These are phyloP conservation scores for Begonia fuchsioides DNA, from an alignment of 306 rosid species.

Conservation along the genomic window DNA sequence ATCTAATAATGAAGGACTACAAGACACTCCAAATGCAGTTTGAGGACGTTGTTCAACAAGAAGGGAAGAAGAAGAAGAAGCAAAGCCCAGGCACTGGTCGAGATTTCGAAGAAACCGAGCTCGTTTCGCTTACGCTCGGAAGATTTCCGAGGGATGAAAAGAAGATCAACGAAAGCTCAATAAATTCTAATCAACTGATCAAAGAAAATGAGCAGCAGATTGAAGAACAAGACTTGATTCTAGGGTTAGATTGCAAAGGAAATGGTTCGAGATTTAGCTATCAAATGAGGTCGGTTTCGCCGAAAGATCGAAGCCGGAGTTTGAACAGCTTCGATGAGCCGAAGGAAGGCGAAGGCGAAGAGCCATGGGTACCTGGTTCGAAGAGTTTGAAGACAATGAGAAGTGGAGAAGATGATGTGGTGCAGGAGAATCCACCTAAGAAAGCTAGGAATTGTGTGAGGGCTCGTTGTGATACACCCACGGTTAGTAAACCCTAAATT, in stretches of 20 bases:
- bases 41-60: conserved; percentile 24
- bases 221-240: conserved; percentile 25
- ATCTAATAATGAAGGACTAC: conserved; percentile 49
- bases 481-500: conserved; percentile 27
- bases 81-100: not conserved
- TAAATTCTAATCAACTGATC: not conserved
- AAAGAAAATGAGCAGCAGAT: conserved; percentile 10
- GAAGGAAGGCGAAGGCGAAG: conserved; percentile 45
- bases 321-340: conserved; percentile 31
- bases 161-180: conserved; percentile 16
- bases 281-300: conserved; percentile 13
- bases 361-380: conserved; percentile 39
- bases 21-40: conserved; percentile 48
- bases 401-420: conserved; percentile 49
- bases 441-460: conserved; percentile 84
- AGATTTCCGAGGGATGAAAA: conserved; percentile 25
- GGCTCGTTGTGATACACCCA: conserved; percentile 74
- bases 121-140: conserved; percentile 72
- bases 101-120: conserved; percentile 32
- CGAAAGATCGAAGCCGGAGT: conserved; percentile 21
- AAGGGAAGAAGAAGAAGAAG: conserved; percentile 15
- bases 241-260: conserved; percentile 52
- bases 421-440: conserved; percentile 44
- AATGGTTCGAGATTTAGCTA: conserved; percentile 32
- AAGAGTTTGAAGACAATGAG: conserved; percentile 24